Evolutionary conservation across 352 stramenopile genomes (phyloP).

Genomic region (Pythium brassicae): DNA sequence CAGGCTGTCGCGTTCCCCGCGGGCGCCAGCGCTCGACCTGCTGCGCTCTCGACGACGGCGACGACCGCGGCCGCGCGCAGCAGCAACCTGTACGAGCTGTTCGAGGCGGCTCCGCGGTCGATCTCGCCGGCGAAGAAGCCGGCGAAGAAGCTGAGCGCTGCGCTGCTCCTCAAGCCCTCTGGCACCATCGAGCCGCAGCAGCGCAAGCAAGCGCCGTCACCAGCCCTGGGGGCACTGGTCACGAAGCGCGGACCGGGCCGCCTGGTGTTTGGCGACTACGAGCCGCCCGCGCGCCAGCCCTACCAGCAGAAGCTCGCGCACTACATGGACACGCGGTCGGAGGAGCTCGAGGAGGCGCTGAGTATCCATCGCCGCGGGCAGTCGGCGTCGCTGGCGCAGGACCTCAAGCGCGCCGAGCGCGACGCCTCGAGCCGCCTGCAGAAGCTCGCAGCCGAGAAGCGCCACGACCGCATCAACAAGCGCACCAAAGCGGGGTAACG

Average conservation of each 20-base stretch:
- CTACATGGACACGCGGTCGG: slow-evolving; percentile 65
- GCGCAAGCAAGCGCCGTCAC: slow-evolving; percentile 5
- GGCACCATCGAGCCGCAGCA: slow-evolving; percentile 13
- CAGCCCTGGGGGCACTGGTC: not conserved
- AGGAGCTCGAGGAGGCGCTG: slow-evolving; percentile 66
- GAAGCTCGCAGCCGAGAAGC: slow-evolving; percentile 68
- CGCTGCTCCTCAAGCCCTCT: slow-evolving; percentile 12
- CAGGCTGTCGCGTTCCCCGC: slow-evolving; percentile 8
- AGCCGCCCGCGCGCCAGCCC: slow-evolving; percentile 52
- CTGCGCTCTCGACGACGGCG: not conserved
- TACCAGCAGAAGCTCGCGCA: slow-evolving; percentile 76
- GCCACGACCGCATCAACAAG: slow-evolving; percentile 75
- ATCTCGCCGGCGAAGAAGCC: slow-evolving; percentile 25
- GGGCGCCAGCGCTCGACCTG: not conserved
- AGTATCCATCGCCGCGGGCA: slow-evolving; percentile 46
- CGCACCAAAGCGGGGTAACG: slow-evolving; percentile 35
- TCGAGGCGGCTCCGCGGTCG: slow-evolving; percentile 15
- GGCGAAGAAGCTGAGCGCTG: slow-evolving; percentile 20
- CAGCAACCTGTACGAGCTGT: slow-evolving; percentile 33
- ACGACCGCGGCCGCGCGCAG: not conserved
- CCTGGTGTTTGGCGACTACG: slow-evolving; percentile 71
- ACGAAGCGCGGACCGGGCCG: slow-evolving; percentile 48
- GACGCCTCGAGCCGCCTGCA: slow-evolving; percentile 60
- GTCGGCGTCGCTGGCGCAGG: slow-evolving; percentile 25
- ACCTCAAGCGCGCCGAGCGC: slow-evolving; percentile 52